A percentile compares a stretch with the other conserved stretches of the same genome.
phyloP scores from a whole-genome alignment of 345 rosid genomes.

The Geranium brycei region DNA sequence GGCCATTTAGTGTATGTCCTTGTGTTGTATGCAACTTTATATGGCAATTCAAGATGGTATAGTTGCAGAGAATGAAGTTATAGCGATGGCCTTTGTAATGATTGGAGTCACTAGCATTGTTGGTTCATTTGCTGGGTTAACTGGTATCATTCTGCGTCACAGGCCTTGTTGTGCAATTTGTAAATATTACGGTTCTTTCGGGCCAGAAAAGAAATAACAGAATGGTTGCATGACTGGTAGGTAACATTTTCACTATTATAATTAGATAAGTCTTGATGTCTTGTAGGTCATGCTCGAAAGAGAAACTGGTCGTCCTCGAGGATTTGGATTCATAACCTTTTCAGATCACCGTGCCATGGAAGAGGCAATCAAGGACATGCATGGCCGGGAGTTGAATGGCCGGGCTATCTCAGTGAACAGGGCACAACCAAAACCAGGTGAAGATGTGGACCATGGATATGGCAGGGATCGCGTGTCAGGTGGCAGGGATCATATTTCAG shows the following conservation, averaged over 20 bases:
- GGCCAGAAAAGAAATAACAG: background rate
- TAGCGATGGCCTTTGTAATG: background rate
- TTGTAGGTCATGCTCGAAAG: conserved; percentile 28
- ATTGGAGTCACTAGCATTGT: background rate
- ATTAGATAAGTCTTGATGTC: background rate
- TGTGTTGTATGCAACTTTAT: background rate
- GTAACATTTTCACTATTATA: background rate
- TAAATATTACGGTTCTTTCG: background rate
- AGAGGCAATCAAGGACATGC: conserved; percentile 28
- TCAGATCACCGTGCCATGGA: conserved; percentile 29
- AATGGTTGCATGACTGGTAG: background rate
- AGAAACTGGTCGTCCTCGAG: conserved; percentile 29
- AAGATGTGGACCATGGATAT: conserved; percentile 21
- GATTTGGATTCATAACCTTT: conserved; percentile 29
- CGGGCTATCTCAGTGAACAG: conserved; percentile 27
- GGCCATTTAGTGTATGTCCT: background rate
- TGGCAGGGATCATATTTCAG: background rate
- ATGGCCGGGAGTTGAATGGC: conserved; percentile 23
- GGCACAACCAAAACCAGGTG: conserved; percentile 27
- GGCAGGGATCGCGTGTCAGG: conserved; percentile 18
- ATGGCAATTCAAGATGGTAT: background rate
- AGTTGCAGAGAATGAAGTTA: background rate
- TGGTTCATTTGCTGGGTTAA: background rate
- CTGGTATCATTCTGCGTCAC: background rate
- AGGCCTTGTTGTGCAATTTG: background rate